phyloP scores from a whole-genome alignment of 495 filamentous ascomycete species.

The Daldinia caldariorum region DNA sequence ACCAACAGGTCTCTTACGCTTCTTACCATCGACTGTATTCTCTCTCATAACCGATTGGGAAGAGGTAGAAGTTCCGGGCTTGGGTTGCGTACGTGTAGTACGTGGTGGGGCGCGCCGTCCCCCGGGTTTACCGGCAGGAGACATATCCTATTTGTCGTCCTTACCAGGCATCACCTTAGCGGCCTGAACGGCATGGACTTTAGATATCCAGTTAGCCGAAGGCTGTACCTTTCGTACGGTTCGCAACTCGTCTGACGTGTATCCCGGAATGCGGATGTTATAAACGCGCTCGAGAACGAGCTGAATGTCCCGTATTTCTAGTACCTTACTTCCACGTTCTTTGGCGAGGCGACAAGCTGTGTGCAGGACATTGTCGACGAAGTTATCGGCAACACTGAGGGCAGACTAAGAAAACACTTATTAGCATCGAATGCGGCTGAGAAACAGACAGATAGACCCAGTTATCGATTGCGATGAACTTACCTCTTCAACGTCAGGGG shows the following conservation, averaged over 20 bases:
- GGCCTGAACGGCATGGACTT: constrained; percentile 95
- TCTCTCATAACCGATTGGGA: neutral
- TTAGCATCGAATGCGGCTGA: neutral
- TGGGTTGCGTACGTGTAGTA: neutral
- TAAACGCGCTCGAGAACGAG: constrained; percentile 95
- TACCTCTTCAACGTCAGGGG: constrained; percentile 96
- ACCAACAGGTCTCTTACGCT: constrained; percentile 9
- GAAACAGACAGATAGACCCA: neutral
- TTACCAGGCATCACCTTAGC: constrained; percentile 78
- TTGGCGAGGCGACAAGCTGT: constrained; percentile 91
- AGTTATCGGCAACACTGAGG: constrained; percentile 90
- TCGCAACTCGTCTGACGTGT: constrained; percentile 90
- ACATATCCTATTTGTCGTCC: constrained; percentile 52
- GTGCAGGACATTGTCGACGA: constrained; percentile 89
- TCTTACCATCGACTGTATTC: neutral
- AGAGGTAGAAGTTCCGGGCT: neutral
- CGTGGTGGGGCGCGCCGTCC: constrained; percentile 7
- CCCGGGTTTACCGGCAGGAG: constrained; percentile 2
- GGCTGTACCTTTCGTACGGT: constrained; percentile 93
- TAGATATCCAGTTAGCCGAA: constrained; percentile 85
- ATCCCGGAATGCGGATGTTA: constrained; percentile 97
- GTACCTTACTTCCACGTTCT: constrained; percentile 82
- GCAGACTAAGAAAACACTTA: constrained; percentile 67
- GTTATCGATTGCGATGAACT: constrained; percentile 35
- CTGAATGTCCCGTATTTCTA: constrained; percentile 94